These are phyloP conservation scores for Sugiyamaella qingdaonensis DNA, from an alignment of 805 yeast genomes.

Conservation along the genomic window DNA sequence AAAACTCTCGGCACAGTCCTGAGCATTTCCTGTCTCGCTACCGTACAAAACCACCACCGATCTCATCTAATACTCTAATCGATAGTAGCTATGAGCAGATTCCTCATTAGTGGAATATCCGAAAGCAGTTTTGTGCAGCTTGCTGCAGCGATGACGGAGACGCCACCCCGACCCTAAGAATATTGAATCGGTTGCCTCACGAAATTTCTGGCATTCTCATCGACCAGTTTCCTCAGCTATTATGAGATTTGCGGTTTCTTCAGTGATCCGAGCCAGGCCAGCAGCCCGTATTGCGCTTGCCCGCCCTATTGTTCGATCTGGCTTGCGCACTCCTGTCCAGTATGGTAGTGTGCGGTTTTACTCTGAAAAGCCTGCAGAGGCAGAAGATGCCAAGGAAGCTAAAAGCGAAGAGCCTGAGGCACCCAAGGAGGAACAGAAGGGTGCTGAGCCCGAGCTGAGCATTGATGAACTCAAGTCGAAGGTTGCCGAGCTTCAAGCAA, in stretches of 20 bases:
- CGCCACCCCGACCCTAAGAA: not conserved
- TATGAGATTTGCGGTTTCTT: not conserved
- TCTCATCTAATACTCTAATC: not conserved
- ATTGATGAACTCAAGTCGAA: constrained; percentile 20
- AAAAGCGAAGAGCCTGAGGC: constrained; percentile 9
- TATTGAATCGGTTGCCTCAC: constrained; percentile 6
- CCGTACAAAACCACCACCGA: constrained; percentile 70
- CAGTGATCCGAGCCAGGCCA: constrained; percentile 1
- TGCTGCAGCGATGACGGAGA: no score
- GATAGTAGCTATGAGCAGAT: not conserved
- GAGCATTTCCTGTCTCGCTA: constrained; percentile 88
- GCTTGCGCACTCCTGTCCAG: not conserved
- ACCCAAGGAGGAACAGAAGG: constrained; percentile 7
- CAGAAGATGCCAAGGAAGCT: constrained; percentile 13
- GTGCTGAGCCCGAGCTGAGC: constrained; percentile 10
- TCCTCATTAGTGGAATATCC: not conserved
- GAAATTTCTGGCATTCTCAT: not conserved
- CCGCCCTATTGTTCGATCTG: not conserved
- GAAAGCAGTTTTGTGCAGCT: no score
- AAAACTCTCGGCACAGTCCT: constrained; percentile 71
- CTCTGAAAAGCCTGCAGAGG: constrained; percentile 10
- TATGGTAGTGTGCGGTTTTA: constrained; percentile 4
- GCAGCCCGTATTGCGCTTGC: not conserved
- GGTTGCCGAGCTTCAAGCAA: constrained; percentile 41
- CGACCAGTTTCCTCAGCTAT: not conserved